phyloP scores from a whole-genome alignment of 352 stramenopile genomes.

The Pythium oligandrum region DNA sequence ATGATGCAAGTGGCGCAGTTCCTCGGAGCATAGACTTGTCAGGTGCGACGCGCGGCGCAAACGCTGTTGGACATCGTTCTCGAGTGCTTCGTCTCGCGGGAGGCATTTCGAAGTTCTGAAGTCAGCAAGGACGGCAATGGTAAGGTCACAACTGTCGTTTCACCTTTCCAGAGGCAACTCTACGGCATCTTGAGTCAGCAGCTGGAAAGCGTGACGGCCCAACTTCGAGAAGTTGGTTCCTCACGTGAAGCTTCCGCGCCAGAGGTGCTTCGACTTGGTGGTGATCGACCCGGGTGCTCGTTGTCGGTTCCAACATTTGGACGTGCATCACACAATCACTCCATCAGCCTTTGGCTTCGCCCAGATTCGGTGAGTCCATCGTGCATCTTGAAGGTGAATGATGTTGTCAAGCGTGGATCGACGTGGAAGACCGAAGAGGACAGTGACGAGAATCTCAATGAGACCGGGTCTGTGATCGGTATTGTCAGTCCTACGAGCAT shows the following conservation, averaged over 20 bases:
- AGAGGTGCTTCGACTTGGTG: slow-evolving; percentile 24
- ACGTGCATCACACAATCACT: slow-evolving; percentile 58
- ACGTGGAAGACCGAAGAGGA: slow-evolving; percentile 32
- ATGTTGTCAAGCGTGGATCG: slow-evolving; percentile 57
- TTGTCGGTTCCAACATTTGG: slow-evolving; percentile 25
- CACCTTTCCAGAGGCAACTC: slow-evolving; percentile 58
- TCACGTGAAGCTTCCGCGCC: background rate
- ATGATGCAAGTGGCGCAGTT: slow-evolving; percentile 46
- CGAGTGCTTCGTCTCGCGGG: slow-evolving; percentile 39
- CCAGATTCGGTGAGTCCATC: slow-evolving; percentile 27
- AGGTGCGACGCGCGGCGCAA: slow-evolving; percentile 49
- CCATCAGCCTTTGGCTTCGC: slow-evolving; percentile 75
- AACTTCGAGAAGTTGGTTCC: slow-evolving; percentile 9
- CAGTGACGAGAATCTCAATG: slow-evolving; percentile 10
- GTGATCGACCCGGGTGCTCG: slow-evolving; percentile 25
- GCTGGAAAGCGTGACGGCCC: slow-evolving; percentile 42
- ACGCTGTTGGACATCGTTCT: slow-evolving; percentile 52
- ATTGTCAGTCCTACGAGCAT: slow-evolving; percentile 44
- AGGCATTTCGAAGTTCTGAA: background rate
- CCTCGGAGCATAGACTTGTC: slow-evolving; percentile 34
- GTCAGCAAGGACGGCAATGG: slow-evolving; percentile 21
- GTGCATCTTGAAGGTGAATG: slow-evolving; percentile 61
- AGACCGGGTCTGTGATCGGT: slow-evolving; percentile 34
- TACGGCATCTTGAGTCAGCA: slow-evolving; percentile 64
- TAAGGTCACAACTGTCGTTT: slow-evolving; percentile 8